phyloP scores from a whole-genome alignment of 805 yeast genomes.

The Hanseniaspora pseudoguilliermondii region DNA sequence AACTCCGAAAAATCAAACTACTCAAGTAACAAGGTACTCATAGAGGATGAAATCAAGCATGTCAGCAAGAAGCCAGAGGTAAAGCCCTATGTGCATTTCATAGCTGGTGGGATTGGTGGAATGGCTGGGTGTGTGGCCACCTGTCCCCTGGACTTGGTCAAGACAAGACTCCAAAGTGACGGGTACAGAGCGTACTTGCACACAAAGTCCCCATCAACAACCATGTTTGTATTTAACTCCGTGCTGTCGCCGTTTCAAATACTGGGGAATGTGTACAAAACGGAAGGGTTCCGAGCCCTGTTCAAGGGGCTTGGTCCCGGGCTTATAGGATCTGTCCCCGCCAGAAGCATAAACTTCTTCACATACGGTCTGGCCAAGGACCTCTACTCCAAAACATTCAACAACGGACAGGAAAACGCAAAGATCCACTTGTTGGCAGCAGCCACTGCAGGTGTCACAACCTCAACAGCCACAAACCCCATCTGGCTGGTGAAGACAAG shows the following conservation, averaged over 20 bases:
- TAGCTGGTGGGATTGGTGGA: slow-evolving; percentile 91
- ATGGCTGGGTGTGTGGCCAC: slow-evolving; percentile 95
- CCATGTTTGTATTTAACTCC: slow-evolving; percentile 2
- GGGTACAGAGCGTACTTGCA: slow-evolving; percentile 41
- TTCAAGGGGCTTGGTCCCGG: slow-evolving; percentile 96
- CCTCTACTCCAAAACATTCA: slow-evolving; percentile 48
- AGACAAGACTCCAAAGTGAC: slow-evolving; percentile 87
- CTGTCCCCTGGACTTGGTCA: slow-evolving; percentile 91
- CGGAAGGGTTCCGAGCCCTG: slow-evolving; percentile 75
- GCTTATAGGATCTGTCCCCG: slow-evolving; percentile 94
- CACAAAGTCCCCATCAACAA: slow-evolving; percentile 13
- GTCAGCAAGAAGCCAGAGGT: slow-evolving; percentile 20
- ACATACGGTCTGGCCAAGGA: slow-evolving; percentile 93
- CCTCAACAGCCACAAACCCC: slow-evolving; percentile 94
- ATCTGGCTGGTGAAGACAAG: slow-evolving; percentile 95
- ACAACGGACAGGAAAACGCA: slow-evolving; percentile 65
- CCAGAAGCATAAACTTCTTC: slow-evolving; percentile 90
- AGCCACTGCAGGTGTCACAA: slow-evolving; percentile 80
- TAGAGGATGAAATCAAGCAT: slow-evolving; percentile 8
- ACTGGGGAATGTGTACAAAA: slow-evolving; percentile 48
- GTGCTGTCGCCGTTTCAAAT: slow-evolving; percentile 28
- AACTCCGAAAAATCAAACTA: slow-evolving; percentile 7
- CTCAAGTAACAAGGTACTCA: not conserved
- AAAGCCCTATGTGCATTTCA: slow-evolving; percentile 61
- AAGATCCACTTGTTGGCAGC: slow-evolving; percentile 81